A percentile compares a stretch with the other conserved stretches of the same genome.
Evolutionary conservation across 1,139 yeast genomes (phyloP).

Genomic region (Saccharomycopsis phalli): DNA sequence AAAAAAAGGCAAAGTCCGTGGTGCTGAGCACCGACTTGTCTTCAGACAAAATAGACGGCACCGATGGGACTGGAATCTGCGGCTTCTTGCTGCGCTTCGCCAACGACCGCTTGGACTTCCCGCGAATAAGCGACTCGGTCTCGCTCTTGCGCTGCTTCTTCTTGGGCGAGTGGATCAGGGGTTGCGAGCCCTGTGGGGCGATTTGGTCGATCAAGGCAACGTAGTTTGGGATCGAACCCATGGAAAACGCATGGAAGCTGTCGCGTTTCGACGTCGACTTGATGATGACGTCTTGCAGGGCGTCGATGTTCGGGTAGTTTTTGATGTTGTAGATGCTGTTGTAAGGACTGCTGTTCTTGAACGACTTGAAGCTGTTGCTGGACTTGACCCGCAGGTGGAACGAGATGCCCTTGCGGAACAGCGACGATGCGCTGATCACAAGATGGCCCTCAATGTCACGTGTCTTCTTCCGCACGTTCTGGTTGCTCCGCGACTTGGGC

Average conservation of each 20-base stretch:
- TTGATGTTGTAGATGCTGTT: conserved; percentile 12
- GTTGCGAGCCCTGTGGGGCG: background rate
- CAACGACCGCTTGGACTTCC: conserved; percentile 7
- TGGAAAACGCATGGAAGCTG: conserved; percentile 15
- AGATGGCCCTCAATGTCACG: conserved; percentile 24
- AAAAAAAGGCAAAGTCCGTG: conserved; percentile 25
- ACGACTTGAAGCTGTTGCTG: conserved; percentile 24
- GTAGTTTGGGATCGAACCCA: conserved; percentile 15
- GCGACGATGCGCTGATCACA: conserved; percentile 29
- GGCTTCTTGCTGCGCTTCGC: conserved; percentile 11
- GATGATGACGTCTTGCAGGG: conserved; percentile 5
- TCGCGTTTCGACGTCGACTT: conserved; percentile 13
- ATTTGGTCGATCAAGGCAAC: conserved; percentile 15
- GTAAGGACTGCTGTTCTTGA: conserved; percentile 14
- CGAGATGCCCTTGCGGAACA: conserved; percentile 31
- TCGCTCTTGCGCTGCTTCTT: conserved; percentile 18
- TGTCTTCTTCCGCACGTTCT: conserved; percentile 21
- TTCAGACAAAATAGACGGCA: conserved; percentile 23
- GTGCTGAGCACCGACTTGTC: conserved; percentile 20
- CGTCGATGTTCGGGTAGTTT: conserved; percentile 9
- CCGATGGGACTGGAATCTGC: conserved; percentile 8
- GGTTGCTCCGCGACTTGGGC: conserved; percentile 4
- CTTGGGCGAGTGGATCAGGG: conserved; percentile 15
- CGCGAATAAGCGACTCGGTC: conserved; percentile 2
- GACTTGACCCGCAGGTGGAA: conserved; percentile 26